phyloP scores from a whole-genome alignment of 768 basidiomycete genomes.

The Paxillus involutus region DNA sequence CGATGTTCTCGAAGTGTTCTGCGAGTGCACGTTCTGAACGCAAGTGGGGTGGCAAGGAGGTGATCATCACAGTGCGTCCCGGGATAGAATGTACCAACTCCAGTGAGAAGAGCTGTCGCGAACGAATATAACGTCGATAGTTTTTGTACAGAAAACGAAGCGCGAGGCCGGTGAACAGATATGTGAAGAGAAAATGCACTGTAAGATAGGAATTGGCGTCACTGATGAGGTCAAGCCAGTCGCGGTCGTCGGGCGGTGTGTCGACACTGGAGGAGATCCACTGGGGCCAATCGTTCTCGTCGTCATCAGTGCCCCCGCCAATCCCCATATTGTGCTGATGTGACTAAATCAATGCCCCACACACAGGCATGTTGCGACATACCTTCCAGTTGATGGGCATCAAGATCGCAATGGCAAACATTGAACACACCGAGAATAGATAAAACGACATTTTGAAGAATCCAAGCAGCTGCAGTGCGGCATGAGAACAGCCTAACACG shows the following conservation, averaged over 20 bases:
- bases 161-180: constrained; percentile 86
- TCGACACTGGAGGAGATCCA: constrained; percentile 21
- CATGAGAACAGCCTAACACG: background rate
- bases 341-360: background rate
- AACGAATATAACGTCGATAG: constrained; percentile 84
- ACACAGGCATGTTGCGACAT: constrained; percentile 23
- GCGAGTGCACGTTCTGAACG: constrained; percentile 83
- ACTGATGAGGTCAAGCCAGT: constrained; percentile 88
- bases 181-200: constrained; percentile 90
- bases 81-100: constrained; percentile 95
- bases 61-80: constrained; percentile 89
- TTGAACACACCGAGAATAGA: constrained; percentile 82
- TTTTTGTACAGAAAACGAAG: constrained; percentile 87
- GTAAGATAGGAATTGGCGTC: constrained; percentile 89
- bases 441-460: constrained; percentile 97
- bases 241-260: constrained; percentile 35
- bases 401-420: constrained; percentile 79
- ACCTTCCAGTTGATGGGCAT: constrained; percentile 97
- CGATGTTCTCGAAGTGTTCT: constrained; percentile 92
- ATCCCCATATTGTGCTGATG: constrained; percentile 70
- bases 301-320: constrained; percentile 47
- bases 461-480: constrained; percentile 68
- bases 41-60: constrained; percentile 80
- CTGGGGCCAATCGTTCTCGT: constrained; percentile 48
- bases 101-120: constrained; percentile 90